These are phyloP conservation scores for Aspergillus flavus DNA, from an alignment of 2,329 filamentous ascomycete genomes.

Conservation along the genomic window DNA sequence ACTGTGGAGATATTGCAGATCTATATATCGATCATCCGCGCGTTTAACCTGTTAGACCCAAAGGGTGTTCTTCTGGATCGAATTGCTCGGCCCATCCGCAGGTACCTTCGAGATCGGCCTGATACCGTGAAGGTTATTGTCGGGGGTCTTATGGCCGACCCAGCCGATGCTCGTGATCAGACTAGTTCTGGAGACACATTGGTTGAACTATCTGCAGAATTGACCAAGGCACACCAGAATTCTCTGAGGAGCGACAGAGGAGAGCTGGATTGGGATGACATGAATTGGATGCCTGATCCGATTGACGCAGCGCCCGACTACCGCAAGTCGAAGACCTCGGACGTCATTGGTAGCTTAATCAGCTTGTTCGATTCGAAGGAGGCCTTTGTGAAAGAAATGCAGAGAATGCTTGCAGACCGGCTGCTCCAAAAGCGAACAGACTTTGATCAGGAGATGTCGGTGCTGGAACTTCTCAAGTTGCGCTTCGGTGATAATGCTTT, in stretches of 20 bases:
- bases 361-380: conserved; percentile 87
- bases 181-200: conserved; percentile 44
- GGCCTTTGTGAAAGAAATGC: conserved; percentile 91
- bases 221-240: conserved; percentile 46
- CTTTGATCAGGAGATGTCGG: conserved; percentile 78
- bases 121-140: conserved; percentile 69
- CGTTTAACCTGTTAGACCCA: conserved; percentile 65
- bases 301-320: conserved; percentile 92
- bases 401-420: conserved; percentile 83
- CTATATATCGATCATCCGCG: conserved; percentile 68
- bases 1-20: conserved; percentile 68
- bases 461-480: conserved; percentile 83
- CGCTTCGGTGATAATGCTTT: conserved; percentile 83
- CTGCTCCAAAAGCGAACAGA: conserved; percentile 66
- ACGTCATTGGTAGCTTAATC: conserved; percentile 89
- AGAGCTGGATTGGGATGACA: conserved; percentile 85
- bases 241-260: conserved; percentile 54
- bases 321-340: conserved; percentile 82
- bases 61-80: conserved; percentile 68
- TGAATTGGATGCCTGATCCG: conserved; percentile 90
- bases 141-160: conserved; percentile 62
- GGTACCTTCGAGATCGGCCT: conserved; percentile 65
- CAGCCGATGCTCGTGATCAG: conserved; percentile 43
- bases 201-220: conserved; percentile 57
- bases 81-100: conserved; percentile 65